Conservation (phyloP, 1,284 basidiomycete genomes). For the Termitomyces sp. region DNA sequence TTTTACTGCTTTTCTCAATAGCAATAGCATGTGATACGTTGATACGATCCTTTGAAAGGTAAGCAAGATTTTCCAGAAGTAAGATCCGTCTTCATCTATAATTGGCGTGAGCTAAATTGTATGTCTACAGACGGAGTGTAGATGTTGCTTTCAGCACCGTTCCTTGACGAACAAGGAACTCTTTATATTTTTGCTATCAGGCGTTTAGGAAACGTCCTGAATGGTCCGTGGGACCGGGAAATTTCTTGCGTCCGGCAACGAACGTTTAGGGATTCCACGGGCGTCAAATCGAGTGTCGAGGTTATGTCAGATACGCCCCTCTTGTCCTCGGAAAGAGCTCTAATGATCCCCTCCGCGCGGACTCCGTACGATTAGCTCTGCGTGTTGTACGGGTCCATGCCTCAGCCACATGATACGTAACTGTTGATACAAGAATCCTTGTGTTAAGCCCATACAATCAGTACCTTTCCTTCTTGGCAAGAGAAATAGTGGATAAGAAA, state of each 20-base stretch:
- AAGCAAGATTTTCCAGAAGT: neutral
- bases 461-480: neutral
- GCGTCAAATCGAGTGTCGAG: neutral
- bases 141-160: neutral
- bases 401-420: neutral
- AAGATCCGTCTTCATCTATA: neutral
- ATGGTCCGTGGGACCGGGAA: neutral
- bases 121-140: neutral
- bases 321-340: constrained; percentile 1
- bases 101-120: neutral
- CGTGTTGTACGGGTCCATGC: neutral
- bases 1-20: neutral
- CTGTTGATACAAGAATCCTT: no score
- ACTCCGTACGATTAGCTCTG: constrained; percentile 7
- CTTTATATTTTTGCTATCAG: neutral
- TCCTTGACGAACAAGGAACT: neutral
- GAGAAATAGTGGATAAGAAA: neutral
- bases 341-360: constrained; percentile 5
- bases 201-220: neutral
- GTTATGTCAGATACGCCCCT: neutral
- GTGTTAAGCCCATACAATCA: neutral
- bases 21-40: neutral
- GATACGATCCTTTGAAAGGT: neutral
- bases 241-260: neutral
- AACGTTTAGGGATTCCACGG: no score